Evolutionary conservation across 495 filamentous ascomycete genomes (phyloP), one percentile per base, ranked within the genome.

Genomic region (Aspergillus steynii): DNA sequence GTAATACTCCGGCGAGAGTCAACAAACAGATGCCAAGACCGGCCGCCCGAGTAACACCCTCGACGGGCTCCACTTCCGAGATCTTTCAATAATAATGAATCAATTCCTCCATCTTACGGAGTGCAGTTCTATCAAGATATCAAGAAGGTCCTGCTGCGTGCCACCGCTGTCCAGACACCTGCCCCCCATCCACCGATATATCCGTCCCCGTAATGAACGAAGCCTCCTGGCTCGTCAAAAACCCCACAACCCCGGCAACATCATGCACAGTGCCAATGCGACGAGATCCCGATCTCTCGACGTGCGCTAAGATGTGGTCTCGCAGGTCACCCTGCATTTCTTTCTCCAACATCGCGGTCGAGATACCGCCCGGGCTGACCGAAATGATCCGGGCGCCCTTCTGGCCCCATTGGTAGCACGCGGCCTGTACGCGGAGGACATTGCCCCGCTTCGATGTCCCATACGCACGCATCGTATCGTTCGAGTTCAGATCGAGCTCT

Each of bases 331-430:
- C 45, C 12, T 54, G 42, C 12, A 59, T 15, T 29, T 61, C 64
- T 45, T 50, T 49, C 14, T 55, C 54, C 26, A 49, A 87, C 88
- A 92, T 90, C 31, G 80, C 80, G 15, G 90, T 92, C 42, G 89
- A 82, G 61, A 94, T 92, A 64, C 93, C 91, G 10, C 91, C 91
- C 0, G 91, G 91, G 20, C 88, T 92, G 59, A 94, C 83, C 5
- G 90, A 90, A 73, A 93, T 94, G 49, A 94, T 89, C 0, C 91
- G 84, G 65, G 92, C 93, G 27, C 85, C 86, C 64, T 88, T 77
- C 51, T 69, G 52, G 9, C 89, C 91, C 90, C 90, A 90, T 68
- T 90, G 87, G 20, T 78, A 66, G 1, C 89, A 90, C 7, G 59
- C 31, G 2, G 64, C 61, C 31, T 67, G 53, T 20, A 67, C 64